Conservation (phyloP, 768 basidiomycete species). For the Suillus luteus region DNA sequence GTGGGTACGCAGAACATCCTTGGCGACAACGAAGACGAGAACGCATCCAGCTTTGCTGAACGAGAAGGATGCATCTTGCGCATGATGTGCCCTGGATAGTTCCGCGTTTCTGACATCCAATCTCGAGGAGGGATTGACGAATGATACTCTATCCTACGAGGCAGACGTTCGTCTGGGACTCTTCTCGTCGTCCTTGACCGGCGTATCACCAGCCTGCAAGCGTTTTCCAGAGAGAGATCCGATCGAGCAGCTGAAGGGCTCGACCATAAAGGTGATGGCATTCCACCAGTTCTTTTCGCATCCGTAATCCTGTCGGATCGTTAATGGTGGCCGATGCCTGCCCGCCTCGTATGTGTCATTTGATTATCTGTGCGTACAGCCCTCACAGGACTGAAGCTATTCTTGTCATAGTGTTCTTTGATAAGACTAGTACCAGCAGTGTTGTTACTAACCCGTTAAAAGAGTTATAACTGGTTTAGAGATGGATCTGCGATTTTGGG, state of each 20-base stretch:
- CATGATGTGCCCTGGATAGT: slow-evolving; percentile 21
- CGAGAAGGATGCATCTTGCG: slow-evolving; percentile 35
- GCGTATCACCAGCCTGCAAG: slow-evolving; percentile 28
- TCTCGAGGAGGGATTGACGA: slow-evolving; percentile 28
- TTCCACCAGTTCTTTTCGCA: slow-evolving; percentile 65
- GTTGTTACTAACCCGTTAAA: too few species aligned
- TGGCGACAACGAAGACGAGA: slow-evolving; percentile 32
- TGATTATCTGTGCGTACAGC: too few species aligned
- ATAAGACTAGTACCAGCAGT: too few species aligned
- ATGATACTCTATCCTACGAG: slow-evolving; percentile 25
- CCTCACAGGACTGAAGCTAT: slow-evolving; percentile 9
- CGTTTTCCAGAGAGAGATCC: slow-evolving; percentile 37
- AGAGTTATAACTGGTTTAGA: too few species aligned
- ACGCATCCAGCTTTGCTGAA: slow-evolving; percentile 40
- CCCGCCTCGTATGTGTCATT: too few species aligned
- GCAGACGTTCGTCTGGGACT: slow-evolving; percentile 25
- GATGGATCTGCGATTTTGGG: too few species aligned
- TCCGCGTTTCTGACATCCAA: slow-evolving; percentile 15
- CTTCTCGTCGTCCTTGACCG: slow-evolving; percentile 47
- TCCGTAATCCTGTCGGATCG: slow-evolving; percentile 19
- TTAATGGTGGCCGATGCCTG: too few species aligned
- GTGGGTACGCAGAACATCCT: slow-evolving; percentile 73
- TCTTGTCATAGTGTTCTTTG: neutral
- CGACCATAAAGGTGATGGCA: slow-evolving; percentile 86
- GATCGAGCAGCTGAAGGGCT: slow-evolving; percentile 60